These are phyloP conservation scores for Clarireedia sp. DNA, from an alignment of 2,329 filamentous ascomycete species.

Conservation along the genomic window DNA sequence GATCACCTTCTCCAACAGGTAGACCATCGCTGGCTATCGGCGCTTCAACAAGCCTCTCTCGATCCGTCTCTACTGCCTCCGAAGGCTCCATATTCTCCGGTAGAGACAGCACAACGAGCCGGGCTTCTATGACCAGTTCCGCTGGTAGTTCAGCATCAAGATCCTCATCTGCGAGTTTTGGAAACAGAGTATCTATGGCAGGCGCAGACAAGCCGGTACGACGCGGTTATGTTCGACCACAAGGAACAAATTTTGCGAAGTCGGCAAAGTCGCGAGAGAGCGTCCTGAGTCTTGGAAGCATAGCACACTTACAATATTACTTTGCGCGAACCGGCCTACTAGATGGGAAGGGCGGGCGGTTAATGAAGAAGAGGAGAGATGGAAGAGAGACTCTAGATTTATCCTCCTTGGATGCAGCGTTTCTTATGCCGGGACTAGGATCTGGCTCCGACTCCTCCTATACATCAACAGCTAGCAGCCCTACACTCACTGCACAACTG, in stretches of 20 bases:
- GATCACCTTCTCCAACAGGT: slow-evolving; percentile 57
- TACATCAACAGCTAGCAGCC: slow-evolving; percentile 51
- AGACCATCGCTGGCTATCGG: slow-evolving; percentile 56
- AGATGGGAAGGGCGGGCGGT: slow-evolving; percentile 84
- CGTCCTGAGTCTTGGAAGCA: slow-evolving; percentile 92
- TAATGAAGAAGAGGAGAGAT: slow-evolving; percentile 61
- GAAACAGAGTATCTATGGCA: slow-evolving; percentile 40
- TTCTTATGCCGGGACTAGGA: slow-evolving; percentile 35
- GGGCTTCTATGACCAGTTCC: slow-evolving; percentile 46
- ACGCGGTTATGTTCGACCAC: slow-evolving; percentile 30
- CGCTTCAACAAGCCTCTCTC: slow-evolving; percentile 49
- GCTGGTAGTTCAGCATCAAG: slow-evolving; percentile 46
- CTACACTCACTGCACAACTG: slow-evolving; percentile 38
- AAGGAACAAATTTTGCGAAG: slow-evolving; percentile 62
- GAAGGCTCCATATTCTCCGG: slow-evolving; percentile 42
- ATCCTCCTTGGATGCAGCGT: slow-evolving; percentile 41
- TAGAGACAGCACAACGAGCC: slow-evolving; percentile 32
- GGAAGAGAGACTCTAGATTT: slow-evolving; percentile 46
- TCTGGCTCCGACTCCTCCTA: slow-evolving; percentile 53
- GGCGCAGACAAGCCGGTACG: slow-evolving; percentile 32
- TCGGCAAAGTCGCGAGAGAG: slow-evolving; percentile 87
- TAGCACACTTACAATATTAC: slow-evolving; percentile 96
- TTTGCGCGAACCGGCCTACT: slow-evolving; percentile 90
- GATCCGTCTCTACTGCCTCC: slow-evolving; percentile 53
- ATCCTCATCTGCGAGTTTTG: slow-evolving; percentile 52